These are phyloP conservation scores for Nyssa sinensis DNA, from an alignment of 148 eudicot species.

Conservation along the genomic window DNA sequence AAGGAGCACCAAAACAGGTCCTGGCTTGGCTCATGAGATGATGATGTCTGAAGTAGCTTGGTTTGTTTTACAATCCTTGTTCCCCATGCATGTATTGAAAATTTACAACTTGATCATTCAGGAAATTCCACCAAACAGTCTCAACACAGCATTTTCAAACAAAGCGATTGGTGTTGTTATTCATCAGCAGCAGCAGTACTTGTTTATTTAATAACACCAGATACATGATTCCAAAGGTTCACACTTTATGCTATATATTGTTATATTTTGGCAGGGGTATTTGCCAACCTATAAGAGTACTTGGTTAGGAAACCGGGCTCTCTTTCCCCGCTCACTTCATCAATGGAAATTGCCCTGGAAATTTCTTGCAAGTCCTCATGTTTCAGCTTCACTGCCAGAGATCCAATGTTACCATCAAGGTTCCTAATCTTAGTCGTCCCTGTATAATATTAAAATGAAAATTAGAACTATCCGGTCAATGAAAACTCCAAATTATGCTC, in stretches of 20 bases:
- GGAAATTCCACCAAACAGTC: no score
- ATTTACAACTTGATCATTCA: no score
- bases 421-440: conserved; percentile 27
- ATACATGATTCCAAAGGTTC: neutral
- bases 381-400: conserved; percentile 22
- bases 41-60: no score
- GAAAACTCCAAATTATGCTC: neutral
- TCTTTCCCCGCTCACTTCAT: conserved; percentile 12
- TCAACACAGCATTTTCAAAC: no score
- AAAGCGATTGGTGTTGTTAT: no score
- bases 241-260: neutral
- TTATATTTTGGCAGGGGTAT: conserved; percentile 1
- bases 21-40: no score
- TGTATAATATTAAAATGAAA: neutral
- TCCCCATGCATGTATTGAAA: no score
- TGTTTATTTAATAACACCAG: no score
- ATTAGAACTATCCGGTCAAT: neutral
- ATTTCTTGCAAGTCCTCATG: conserved; percentile 17
- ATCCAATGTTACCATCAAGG: conserved; percentile 20
- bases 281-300: neutral
- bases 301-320: neutral
- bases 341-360: conserved; percentile 9
- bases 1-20: no score
- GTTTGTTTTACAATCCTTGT: no score
- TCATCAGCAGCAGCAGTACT: no score